Evolutionary conservation across 2,329 filamentous ascomycete genomes (phyloP).

Genomic region (Anisogramma anomala): DNA sequence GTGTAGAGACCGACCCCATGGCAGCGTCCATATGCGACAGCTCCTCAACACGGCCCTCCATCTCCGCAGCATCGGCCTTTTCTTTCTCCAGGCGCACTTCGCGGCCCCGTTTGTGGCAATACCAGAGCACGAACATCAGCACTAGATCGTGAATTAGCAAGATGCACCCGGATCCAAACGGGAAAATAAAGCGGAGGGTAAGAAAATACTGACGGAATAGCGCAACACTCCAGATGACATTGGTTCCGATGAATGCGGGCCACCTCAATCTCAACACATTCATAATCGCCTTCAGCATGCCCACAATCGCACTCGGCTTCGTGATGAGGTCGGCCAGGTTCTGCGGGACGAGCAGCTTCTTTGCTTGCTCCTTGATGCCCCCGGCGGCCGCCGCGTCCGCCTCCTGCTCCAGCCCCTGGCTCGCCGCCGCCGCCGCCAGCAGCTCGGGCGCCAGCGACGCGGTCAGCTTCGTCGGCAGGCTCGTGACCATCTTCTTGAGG

Average conservation of each 20-base stretch:
- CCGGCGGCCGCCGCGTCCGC: slow-evolving; percentile 39
- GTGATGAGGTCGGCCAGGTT: slow-evolving; percentile 70
- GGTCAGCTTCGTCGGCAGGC: slow-evolving; percentile 72
- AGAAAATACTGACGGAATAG: slow-evolving; percentile 58
- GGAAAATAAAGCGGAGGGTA: neutral
- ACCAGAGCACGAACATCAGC: slow-evolving; percentile 90
- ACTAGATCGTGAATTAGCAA: slow-evolving; percentile 37
- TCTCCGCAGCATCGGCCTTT: slow-evolving; percentile 21
- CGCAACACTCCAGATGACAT: slow-evolving; percentile 80
- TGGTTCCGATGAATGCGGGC: slow-evolving; percentile 83
- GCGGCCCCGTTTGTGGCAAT: slow-evolving; percentile 88
- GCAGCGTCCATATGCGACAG: slow-evolving; percentile 27
- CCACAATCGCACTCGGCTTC: slow-evolving; percentile 75
- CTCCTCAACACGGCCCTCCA: slow-evolving; percentile 32
- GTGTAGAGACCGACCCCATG: neutral
- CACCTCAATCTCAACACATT: slow-evolving; percentile 78
- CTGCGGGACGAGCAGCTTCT: slow-evolving; percentile 57
- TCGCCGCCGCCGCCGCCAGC: slow-evolving; percentile 65
- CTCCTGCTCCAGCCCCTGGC: slow-evolving; percentile 42
- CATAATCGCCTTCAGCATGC: slow-evolving; percentile 81
- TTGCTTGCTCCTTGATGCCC: slow-evolving; percentile 38
- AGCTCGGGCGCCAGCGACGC: slow-evolving; percentile 68
- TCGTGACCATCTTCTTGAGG: slow-evolving; percentile 75
- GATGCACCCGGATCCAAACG: neutral
- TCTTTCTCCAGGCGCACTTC: slow-evolving; percentile 65